These are phyloP conservation scores for Fusarium denticulatum DNA, from an alignment of 2,329 filamentous ascomycete genomes.

Conservation along the genomic window DNA sequence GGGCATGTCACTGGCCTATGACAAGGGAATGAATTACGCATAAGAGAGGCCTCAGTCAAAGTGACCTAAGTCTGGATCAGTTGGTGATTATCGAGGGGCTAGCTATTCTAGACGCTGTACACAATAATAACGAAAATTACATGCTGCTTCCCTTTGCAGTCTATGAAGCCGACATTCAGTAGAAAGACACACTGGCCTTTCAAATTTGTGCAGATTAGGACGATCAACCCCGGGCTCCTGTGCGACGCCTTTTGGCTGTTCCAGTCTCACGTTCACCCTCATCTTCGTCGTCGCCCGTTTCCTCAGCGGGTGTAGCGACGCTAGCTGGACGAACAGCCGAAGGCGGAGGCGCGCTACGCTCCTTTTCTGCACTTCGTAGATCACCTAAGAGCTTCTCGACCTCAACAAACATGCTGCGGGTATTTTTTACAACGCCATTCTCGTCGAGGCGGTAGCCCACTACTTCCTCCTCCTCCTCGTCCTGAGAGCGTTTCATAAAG, in stretches of 20 bases:
- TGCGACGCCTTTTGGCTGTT: conserved; percentile 50
- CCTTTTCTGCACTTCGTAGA: conserved; percentile 78
- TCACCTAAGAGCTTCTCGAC: conserved; percentile 82
- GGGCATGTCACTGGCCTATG: neutral
- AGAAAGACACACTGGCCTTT: neutral
- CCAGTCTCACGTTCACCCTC: conserved; percentile 55
- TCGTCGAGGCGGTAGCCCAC: conserved; percentile 77
- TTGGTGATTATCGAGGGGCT: conserved; percentile 38
- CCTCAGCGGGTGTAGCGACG: conserved; percentile 55
- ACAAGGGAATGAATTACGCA: neutral
- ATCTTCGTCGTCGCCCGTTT: conserved; percentile 61
- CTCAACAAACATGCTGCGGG: conserved; percentile 87
- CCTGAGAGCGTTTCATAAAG: conserved; percentile 61
- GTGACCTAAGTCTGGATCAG: conserved; percentile 15
- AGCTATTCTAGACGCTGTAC: conserved; percentile 42
- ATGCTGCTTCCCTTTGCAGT: conserved; percentile 29
- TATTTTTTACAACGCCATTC: conserved; percentile 87
- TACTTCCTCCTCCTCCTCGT: conserved; percentile 57
- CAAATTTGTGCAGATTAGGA: neutral
- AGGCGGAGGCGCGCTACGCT: conserved; percentile 52
- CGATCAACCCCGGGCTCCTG: conserved; percentile 48
- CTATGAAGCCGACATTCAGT: conserved; percentile 24
- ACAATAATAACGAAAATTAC: conserved; percentile 35
- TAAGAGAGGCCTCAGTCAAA: neutral
- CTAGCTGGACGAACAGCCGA: conserved; percentile 50